Conservation (phyloP, 164 flowering plant species). For the Macadamia integrifolia region DNA sequence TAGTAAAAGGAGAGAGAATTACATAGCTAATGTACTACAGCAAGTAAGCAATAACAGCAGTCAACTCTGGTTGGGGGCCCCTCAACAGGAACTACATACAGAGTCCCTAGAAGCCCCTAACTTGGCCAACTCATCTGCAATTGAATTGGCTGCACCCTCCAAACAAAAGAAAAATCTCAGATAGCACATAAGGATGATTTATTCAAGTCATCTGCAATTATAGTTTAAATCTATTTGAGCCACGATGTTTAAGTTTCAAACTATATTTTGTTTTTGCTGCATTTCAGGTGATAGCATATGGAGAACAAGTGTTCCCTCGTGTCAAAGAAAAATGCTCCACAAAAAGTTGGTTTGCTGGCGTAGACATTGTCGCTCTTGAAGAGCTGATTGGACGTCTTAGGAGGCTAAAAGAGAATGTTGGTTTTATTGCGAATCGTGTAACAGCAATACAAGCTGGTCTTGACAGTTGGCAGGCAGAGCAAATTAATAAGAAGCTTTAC, state of each 20-base stretch:
- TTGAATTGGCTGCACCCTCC: no score
- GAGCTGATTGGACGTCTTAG: conserved; percentile 77
- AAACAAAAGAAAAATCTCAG: no score
- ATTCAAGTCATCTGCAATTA: no score
- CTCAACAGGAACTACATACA: no score
- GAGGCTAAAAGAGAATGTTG: conserved; percentile 91
- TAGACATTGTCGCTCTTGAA: conserved; percentile 70
- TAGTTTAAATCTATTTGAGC: background rate
- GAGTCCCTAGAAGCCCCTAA: no score
- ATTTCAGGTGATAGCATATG: conserved; percentile 81
- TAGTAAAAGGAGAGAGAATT: no score
- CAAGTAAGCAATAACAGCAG: no score
- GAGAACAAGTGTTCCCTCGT: conserved; percentile 96
- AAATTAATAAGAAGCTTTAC: conserved; percentile 87
- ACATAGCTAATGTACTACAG: no score
- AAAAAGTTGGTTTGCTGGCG: conserved; percentile 74
- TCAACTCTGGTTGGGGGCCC: no score
- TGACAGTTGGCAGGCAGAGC: conserved; percentile 99
- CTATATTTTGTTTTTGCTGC: background rate
- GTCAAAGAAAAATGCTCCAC: conserved; percentile 81
- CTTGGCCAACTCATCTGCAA: no score
- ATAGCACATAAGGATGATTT: no score
- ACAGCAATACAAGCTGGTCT: conserved; percentile 92
- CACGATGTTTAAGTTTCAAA: background rate
- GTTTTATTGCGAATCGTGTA: conserved; percentile 85